These are phyloP conservation scores for Geotrichum carabidarum DNA, from an alignment of 1,139 yeast species.

Conservation along the genomic window DNA sequence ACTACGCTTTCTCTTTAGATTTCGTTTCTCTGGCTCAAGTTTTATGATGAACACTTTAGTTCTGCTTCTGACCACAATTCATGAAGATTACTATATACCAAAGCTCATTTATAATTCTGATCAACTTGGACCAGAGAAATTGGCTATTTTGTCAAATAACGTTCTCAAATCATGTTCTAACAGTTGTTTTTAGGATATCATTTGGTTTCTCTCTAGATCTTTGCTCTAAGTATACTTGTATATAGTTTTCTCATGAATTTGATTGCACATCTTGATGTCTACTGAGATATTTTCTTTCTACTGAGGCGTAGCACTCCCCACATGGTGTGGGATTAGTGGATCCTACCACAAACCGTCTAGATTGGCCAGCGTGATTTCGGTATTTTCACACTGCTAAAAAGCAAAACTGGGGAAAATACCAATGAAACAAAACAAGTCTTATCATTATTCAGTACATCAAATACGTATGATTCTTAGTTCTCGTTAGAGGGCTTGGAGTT, in stretches of 20 bases:
- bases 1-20: background rate
- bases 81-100: slow-evolving; percentile 60
- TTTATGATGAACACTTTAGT: slow-evolving; percentile 16
- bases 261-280: too few species aligned
- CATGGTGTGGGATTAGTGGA: too few species aligned
- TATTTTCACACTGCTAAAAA: too few species aligned
- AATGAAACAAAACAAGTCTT: too few species aligned
- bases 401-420: too few species aligned
- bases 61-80: slow-evolving; percentile 46
- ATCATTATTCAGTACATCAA: too few species aligned
- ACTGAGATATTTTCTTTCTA: too few species aligned
- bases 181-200: background rate
- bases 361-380: too few species aligned
- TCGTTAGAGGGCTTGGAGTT: slow-evolving; percentile 1
- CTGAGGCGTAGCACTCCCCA: too few species aligned
- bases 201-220: background rate
- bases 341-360: too few species aligned
- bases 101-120: slow-evolving; percentile 23
- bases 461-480: background rate
- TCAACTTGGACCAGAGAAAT: background rate
- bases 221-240: too few species aligned
- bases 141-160: background rate
- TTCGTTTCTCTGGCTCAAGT: background rate
- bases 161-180: background rate
- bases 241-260: too few species aligned